Evolutionary conservation across 169 alveolate species (phyloP).

Genomic region (Fabrea salina): DNA sequence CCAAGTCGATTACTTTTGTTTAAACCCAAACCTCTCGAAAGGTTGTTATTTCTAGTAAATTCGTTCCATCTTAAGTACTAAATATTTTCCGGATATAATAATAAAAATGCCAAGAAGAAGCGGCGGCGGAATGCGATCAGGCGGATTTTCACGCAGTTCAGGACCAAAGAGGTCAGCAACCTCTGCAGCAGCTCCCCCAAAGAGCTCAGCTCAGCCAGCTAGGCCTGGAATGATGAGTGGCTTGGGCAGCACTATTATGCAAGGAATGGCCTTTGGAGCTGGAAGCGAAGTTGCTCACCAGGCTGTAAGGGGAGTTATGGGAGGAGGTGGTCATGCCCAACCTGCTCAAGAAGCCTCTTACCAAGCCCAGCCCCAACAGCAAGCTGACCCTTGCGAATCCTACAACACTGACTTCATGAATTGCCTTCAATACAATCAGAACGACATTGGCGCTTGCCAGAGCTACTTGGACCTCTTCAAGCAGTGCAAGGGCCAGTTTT

Average conservation of each 20-base stretch:
- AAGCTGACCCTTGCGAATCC: conserved; percentile 42
- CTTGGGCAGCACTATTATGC: conserved; percentile 43
- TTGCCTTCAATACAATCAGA: conserved; percentile 43
- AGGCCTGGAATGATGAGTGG: conserved; percentile 50
- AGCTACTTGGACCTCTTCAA: conserved; percentile 39
- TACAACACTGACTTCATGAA: conserved; percentile 36
- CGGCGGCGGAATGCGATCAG: conserved; percentile 1
- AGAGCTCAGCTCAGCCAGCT: conserved; percentile 6
- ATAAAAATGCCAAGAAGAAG: conserved; percentile 28
- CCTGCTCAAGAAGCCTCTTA: not conserved
- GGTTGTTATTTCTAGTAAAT: no score
- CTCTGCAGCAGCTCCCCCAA: conserved; percentile 6
- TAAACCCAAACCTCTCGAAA: no score
- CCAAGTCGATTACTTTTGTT: no score
- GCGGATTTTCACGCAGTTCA: not conserved
- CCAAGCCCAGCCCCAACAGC: conserved; percentile 22
- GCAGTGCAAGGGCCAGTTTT: conserved; percentile 38
- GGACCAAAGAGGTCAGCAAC: conserved; percentile 26
- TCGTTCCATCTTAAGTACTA: no score
- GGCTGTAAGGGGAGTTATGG: conserved; percentile 53
- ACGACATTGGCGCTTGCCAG: conserved; percentile 45
- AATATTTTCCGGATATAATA: no score
- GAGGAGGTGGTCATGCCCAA: conserved; percentile 34
- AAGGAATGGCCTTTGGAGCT: conserved; percentile 64
- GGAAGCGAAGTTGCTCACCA: conserved; percentile 59